A percentile compares a stretch with the other conserved stretches of the same genome.
Conservation (phyloP, 768 basidiomycete genomes). For the Podaxis mareebaensis region DNA sequence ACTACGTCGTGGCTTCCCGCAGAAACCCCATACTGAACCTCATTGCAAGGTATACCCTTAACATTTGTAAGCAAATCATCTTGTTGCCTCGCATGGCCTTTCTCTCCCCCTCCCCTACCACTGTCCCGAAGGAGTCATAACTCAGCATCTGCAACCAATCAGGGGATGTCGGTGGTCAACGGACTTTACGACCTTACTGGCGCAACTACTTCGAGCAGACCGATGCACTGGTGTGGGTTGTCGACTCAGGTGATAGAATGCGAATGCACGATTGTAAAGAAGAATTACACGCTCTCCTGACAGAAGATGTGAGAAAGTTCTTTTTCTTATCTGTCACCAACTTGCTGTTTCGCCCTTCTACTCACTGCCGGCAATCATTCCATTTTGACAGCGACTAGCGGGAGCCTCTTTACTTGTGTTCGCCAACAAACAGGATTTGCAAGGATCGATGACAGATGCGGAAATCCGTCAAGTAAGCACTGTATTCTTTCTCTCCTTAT, state of each 20-base stretch:
- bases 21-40: constrained; percentile 20
- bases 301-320: constrained; percentile 77
- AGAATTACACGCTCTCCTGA: constrained; percentile 83
- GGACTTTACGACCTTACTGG: constrained; percentile 96
- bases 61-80: constrained; percentile 60
- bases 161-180: constrained; percentile 99
- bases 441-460: constrained; percentile 75
- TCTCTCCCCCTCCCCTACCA: constrained; percentile 9
- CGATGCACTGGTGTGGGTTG: constrained; percentile 98
- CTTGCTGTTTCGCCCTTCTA: constrained; percentile 14
- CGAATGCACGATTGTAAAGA: constrained; percentile 88
- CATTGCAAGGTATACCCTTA: constrained; percentile 66
- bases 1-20: constrained; percentile 23
- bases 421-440: constrained; percentile 97
- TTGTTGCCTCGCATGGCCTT: neutral
- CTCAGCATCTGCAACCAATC: constrained; percentile 23
- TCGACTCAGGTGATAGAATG: constrained; percentile 91
- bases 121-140: constrained; percentile 6
- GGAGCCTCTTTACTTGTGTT: constrained; percentile 96
- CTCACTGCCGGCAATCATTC: constrained; percentile 24
- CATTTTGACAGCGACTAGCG: constrained; percentile 68
- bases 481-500: constrained; percentile 21
- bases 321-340: constrained; percentile 12
- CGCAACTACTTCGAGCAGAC: constrained; percentile 99
- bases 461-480: constrained; percentile 82